phyloP scores from a whole-genome alignment of 2,329 filamentous ascomycete species.

The Talaromyces sp. region DNA sequence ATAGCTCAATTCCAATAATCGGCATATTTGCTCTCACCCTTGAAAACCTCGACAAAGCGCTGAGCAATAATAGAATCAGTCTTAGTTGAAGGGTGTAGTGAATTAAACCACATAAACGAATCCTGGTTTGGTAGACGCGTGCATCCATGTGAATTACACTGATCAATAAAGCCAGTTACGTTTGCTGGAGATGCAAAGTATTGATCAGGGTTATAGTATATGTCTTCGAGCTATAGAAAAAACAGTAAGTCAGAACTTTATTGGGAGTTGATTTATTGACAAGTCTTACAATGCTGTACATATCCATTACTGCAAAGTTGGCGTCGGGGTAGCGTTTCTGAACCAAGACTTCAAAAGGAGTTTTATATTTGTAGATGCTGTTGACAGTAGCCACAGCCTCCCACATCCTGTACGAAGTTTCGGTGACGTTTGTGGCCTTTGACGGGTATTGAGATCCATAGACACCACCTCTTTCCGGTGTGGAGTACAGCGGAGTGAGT shows the following conservation, averaged over 20 bases:
- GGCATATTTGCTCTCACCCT: constrained; percentile 36
- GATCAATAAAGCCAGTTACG: constrained; percentile 54
- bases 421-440: constrained; percentile 47
- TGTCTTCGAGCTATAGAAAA: constrained; percentile 52
- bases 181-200: constrained; percentile 64
- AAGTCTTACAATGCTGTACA: constrained; percentile 52
- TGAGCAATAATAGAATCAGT: constrained; percentile 56
- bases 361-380: constrained; percentile 48
- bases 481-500: constrained; percentile 62
- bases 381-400: constrained; percentile 50
- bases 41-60: constrained; percentile 53
- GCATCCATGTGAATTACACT: constrained; percentile 48
- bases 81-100: constrained; percentile 66
- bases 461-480: constrained; percentile 42
- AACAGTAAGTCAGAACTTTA: not conserved
- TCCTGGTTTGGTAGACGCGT: constrained; percentile 44
- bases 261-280: not conserved
- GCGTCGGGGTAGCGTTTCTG: constrained; percentile 48
- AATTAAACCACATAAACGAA: constrained; percentile 69
- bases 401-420: constrained; percentile 48
- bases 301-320: constrained; percentile 62
- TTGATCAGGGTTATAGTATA: constrained; percentile 55
- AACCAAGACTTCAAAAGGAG: constrained; percentile 43
- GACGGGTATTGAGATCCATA: constrained; percentile 41
- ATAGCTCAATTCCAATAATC: constrained; percentile 19